Base-by-base conservation (phyloP, 495 filamentous ascomycete species). In the Trichoderma virens region DNA sequence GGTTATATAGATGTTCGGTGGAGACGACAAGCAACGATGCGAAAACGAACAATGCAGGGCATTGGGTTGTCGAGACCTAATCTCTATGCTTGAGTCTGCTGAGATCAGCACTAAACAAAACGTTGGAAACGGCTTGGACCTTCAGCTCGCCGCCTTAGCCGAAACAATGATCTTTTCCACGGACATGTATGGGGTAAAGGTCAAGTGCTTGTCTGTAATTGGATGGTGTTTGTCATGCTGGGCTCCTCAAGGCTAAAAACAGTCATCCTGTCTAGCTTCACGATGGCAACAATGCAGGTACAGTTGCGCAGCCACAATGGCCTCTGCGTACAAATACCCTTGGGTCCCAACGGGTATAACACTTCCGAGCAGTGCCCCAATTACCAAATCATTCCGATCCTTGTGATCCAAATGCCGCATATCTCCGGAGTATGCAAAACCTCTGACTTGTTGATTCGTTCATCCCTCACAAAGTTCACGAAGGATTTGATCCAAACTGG, bases 131-230 rank as follows among this genome's bases (percentile, higher is more conserved):
- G 20, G 45, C 18, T n/a, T n/a, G n/a, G 34, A 13, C 13, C 27
- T 56, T 30, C 8, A 27, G 20, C 51, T 56, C 23, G 51, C 51
- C 51, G 51, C 51, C 51, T 56, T 56, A 56, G 51, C 51, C 51
- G 51, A 30, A 56, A 28, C 45, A 20, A 23, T 9, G 20, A 47
- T 43, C 13, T 20, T 20, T 16, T 41, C 38, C 13, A 8, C 38
- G 38, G 13, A 11, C 14, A 18, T 14, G 38, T 3, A 39, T 39
- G 38, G 38, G 38, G 38, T 41, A 51, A 7, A 25, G n/a, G 16
- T n/a, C n/a, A n/a, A n/a, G 45, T n/a, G 8, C 25, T 3, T 27
- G 27, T 18, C 23, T 13, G 6, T n/a, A 4, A 56, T 56, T 56
- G 51, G 51, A n/a, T 30, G 9, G 13, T 14, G 51, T 56, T 56